Evolutionary conservation across 305 asterid species (phyloP), one percentile per base, ranked within the genome.

Genomic region (Fraxinus greggii): DNA sequence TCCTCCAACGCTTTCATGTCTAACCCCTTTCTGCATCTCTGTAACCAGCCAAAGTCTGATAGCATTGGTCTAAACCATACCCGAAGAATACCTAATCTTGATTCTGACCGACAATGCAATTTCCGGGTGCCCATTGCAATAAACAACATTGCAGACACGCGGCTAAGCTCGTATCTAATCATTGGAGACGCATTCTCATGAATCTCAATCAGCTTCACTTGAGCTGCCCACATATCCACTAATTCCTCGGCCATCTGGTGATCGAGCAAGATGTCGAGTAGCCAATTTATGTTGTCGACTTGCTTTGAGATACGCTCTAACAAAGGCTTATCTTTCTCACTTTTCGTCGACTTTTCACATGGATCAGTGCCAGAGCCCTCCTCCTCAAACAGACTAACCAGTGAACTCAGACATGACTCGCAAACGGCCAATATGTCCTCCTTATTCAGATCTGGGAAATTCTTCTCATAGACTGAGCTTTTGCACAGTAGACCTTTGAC

Each of bases 51-150:
- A 15, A 93, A 95, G 89, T 95, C 99, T 12, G 85, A 76, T 1
- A 95, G 90, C 97, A 95, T 92, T 0, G 99, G 97, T 72, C 91
- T 80, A 67, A 95, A 94, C 99, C 99, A 92, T 69, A 80, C 90
- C 79, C 81, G 85, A 28, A 93, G 89, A 45, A 95, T 79, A 77
- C 84, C 80, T 72, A 87, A 67, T 88, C 99, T 92, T 36, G 90
- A 81, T 80, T 91, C 97, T 29, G 94, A 83, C 31, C 89, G 89
- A 40, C 99, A 95, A 28, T 93, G 99, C 87, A 95, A 83, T 74
- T 91, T 93, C 82, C 97, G 82, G 8, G 92, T 89, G 17, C 99
- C 98, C 86, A 93, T 89, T 31, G 97, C 98, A 23, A 91, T 83
- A 75, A 93, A 91, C 77, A 93, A 72, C 86, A 84, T 85, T 19